phyloP scores from a whole-genome alignment of 148 eudicot species.

The Mesembryanthemum crystallinum region DNA sequence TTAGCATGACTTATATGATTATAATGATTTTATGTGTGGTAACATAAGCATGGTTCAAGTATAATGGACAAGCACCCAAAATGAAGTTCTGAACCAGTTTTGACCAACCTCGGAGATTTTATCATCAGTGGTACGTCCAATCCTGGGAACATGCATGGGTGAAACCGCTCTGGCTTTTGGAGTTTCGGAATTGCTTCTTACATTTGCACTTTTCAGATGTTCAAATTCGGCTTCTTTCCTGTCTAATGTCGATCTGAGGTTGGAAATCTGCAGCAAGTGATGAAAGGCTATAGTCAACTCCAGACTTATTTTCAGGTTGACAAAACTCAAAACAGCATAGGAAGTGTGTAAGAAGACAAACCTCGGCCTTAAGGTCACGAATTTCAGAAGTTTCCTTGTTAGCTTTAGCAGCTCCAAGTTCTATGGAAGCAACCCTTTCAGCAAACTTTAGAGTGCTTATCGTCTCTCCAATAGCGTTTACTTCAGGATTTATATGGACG shows the following conservation, averaged over 20 bases:
- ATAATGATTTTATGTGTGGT: too few species aligned
- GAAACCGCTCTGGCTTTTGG: conserved; percentile 55
- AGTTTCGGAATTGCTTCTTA: conserved; percentile 35
- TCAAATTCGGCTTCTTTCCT: conserved; percentile 84
- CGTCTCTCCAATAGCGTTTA: conserved; percentile 76
- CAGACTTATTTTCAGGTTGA: neutral
- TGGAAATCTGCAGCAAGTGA: conserved; percentile 53
- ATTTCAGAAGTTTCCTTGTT: conserved; percentile 91
- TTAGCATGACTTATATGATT: too few species aligned
- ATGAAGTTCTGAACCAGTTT: neutral
- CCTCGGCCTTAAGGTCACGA: conserved; percentile 87
- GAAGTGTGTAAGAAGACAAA: conserved; percentile 17
- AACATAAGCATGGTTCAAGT: too few species aligned
- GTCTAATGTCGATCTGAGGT: conserved; percentile 63
- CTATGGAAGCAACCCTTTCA: conserved; percentile 89
- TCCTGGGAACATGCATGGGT: conserved; percentile 52
- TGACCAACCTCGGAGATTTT: conserved; percentile 54
- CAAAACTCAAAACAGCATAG: neutral
- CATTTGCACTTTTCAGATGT: conserved; percentile 44
- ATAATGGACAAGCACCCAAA: too few species aligned
- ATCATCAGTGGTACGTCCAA: conserved; percentile 44
- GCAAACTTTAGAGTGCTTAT: conserved; percentile 93
- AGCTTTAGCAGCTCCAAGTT: conserved; percentile 85
- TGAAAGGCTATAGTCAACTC: conserved; percentile 5
- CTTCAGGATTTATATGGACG: conserved; percentile 89